Evolutionary conservation across 768 basidiomycete genomes (phyloP), one percentile per base, ranked within the genome.

Genomic region (Tulasnella sp.): DNA sequence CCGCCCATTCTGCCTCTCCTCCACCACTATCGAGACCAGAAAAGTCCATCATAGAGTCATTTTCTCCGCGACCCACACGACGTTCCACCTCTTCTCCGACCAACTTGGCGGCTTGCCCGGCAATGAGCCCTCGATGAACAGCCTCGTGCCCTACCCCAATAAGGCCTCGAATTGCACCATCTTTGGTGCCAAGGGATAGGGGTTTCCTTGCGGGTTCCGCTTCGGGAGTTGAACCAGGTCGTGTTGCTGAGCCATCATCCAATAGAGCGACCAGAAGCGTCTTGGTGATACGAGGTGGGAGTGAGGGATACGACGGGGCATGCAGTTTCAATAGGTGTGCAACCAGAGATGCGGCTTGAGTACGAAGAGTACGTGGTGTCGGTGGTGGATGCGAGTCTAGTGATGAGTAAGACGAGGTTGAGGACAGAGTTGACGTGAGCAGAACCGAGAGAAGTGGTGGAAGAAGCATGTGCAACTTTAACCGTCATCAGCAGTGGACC

Each of bases 381-480:
- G 80, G 82, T 14, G 67, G 77, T 42, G 19, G 79, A 75, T 40
- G 71, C 74, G 52, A 75, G 64, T 40, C 77, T 69, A 54, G 34
- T 37, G n/a, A 40, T 58, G n/a, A 79, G 67, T 22, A 91, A 87
- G 75, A 92, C 88, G 74, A 58, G 8, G 88, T 85, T 45, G 88
- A 86, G 0, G 94, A 94, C 3, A 99, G 89, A 22, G 91, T 88
- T 0, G 94, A 92, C 78, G 97, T 93, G 9, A 99, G 87, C 68
- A 99, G 89, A 76, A 91, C 91, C 6, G 97, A 97, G 39, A 99
- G 89, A 72, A 98, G 88, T 0, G 96, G 91, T 1, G 96, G 96
- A 0, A 99, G 88, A 19, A 99, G 87, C 91, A 99, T 97, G 81
- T 99, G 97, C 5, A 99, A 87, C 96, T 98, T 79, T 42, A 71